Evolutionary conservation across 1,284 basidiomycete genomes (phyloP).

Genomic region (Moesziomyces sp.): DNA sequence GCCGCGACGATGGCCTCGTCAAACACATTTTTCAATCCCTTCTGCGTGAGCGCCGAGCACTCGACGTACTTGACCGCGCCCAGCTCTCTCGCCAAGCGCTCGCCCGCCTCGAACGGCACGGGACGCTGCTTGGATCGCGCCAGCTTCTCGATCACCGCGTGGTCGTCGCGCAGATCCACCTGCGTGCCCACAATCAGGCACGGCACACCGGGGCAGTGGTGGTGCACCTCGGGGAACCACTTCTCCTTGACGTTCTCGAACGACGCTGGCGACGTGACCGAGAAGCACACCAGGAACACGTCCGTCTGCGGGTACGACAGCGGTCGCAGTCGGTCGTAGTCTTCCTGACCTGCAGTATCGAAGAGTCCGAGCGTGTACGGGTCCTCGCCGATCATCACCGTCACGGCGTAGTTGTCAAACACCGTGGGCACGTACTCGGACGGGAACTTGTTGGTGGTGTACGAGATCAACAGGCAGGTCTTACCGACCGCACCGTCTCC

Average conservation of each 20-base stretch:
- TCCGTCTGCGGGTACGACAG: slow-evolving; percentile 99
- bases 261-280: slow-evolving; percentile 95
- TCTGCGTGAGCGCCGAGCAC: slow-evolving; percentile 98
- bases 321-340: slow-evolving; percentile 98
- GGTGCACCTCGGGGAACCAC: slow-evolving; percentile 99
- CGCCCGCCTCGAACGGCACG: slow-evolving; percentile 86
- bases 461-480: slow-evolving; percentile 99
- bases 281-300: slow-evolving; percentile 99
- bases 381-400: slow-evolving; percentile 99
- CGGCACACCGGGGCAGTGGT: slow-evolving; percentile 99
- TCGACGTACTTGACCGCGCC: slow-evolving; percentile 99
- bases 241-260: slow-evolving; percentile 99
- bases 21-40: slow-evolving; percentile 99
- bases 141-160: slow-evolving; percentile 92
- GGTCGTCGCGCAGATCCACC: slow-evolving; percentile 94
- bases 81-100: slow-evolving; percentile 91
- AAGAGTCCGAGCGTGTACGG: slow-evolving; percentile 98
- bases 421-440: slow-evolving; percentile 93
- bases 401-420: slow-evolving; percentile 98
- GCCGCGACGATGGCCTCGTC: slow-evolving; percentile 99
- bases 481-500: slow-evolving; percentile 99
- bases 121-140: slow-evolving; percentile 95
- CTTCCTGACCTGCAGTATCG: slow-evolving; percentile 99
- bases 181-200: slow-evolving; percentile 99
- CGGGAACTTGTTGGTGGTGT: slow-evolving; percentile 87